Base-by-base conservation (phyloP, 768 basidiomycete species). In the Harrya chromipes region DNA sequence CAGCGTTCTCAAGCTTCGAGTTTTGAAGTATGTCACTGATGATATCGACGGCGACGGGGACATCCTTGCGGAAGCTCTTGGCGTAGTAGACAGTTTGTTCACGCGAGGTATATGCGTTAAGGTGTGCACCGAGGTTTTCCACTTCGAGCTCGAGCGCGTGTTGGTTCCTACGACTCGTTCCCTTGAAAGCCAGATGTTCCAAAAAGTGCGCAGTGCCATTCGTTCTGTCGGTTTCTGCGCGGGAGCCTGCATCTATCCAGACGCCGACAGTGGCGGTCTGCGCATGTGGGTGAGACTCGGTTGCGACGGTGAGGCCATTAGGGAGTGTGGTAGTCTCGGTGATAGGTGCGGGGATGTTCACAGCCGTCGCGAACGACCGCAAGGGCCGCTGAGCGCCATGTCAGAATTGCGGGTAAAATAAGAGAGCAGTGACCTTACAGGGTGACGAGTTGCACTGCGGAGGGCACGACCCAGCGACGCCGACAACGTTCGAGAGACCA, bases 21-120 rank as follows among this genome's bases (percentile, higher is more conserved):
- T 94, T 95, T 69, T 97, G 94, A 38, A 98, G 81, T 62, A 99
- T 98, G 70, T 99, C 97, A 62, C 88, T 87, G 70, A 99, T 93
- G 74, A 99, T 97, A 71, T 97, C 94, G 49, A 98, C 93, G 29
- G 92, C 83, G 42, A 79, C 77, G 12, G 84, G 79, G 11, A 98
- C 90, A 68, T 98, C 97, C 77, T 94, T 89, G 69, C 87, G 82
- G 84, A 99, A 98, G 67, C 89, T 87, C 80, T 98, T 97, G 63
- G 95, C 95, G 66, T 97, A 97, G 78, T 97, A 99, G 48, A 97
- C 94, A 19, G 97, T 99, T 73, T 98, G 95, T 74, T 99, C 97
- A 54, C 97, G 83, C 21, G 94, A 97, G 9, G 97, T 99, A 74
- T 97, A 98, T 42, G 97, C 95, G 68, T 98, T 98, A 49, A 99